These are phyloP conservation scores for Ambrosiella beaveri DNA, from an alignment of 2,329 filamentous ascomycete genomes.

Conservation along the genomic window DNA sequence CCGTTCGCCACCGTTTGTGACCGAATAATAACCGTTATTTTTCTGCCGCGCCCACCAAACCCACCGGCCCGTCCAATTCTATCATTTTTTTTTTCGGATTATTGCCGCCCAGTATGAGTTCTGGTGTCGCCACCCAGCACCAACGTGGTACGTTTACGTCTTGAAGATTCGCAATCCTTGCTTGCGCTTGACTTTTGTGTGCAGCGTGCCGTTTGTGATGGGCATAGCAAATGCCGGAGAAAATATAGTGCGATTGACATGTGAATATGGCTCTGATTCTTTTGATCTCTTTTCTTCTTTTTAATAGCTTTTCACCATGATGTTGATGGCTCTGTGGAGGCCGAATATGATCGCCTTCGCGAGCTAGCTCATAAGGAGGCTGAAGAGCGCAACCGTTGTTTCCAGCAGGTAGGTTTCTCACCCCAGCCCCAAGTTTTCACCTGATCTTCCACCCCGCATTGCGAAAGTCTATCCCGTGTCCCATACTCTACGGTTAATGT, in stretches of 20 bases:
- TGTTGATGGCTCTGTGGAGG: slow-evolving; percentile 50
- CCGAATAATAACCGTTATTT: neutral
- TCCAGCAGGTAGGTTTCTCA: slow-evolving; percentile 41
- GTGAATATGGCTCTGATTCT: neutral
- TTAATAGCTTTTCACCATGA: slow-evolving; percentile 56
- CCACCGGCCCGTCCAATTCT: neutral
- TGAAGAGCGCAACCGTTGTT: slow-evolving; percentile 59
- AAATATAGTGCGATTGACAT: neutral
- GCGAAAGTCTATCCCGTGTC: neutral
- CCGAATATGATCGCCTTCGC: slow-evolving; percentile 82
- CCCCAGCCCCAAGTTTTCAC: neutral
- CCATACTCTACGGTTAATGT: neutral
- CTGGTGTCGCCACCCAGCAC: neutral
- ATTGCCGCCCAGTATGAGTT: neutral
- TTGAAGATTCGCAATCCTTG: neutral
- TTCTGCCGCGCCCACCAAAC: neutral
- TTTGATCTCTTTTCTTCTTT: neutral
- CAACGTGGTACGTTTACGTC: slow-evolving; percentile 7
- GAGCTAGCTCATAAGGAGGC: slow-evolving; percentile 68
- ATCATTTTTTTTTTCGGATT: neutral
- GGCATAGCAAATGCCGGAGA: neutral
- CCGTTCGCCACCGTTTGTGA: neutral
- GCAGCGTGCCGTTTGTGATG: neutral
- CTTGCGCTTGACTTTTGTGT: neutral
- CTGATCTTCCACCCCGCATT: neutral